Evolutionary conservation across 2,329 filamentous ascomycete genomes (phyloP), one percentile per base, ranked within the genome.

Genomic region (Apiospora aurea): DNA sequence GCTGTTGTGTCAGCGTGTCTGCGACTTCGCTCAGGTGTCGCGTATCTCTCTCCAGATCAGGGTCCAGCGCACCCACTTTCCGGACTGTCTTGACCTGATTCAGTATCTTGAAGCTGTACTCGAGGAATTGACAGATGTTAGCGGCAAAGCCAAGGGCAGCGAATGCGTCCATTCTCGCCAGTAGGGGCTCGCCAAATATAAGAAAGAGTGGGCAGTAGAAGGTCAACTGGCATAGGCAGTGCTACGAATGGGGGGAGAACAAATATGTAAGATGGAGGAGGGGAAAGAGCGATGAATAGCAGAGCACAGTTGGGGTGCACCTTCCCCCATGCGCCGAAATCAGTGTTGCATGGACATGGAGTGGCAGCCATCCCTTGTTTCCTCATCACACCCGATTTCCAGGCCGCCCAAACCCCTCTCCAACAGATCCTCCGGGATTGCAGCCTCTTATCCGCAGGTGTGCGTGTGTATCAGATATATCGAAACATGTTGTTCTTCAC

Each of bases 401-500:
- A 5, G 34, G 2, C 34, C 4, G 5, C 34, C 34, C 34, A 38
- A 38, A 38, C 34, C 34, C 34, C 34, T 38, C 7, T 38, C 34
- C 34, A 38, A 38, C 34, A 38, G 34, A 8, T 38, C 7, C 34
- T 16, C 13, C 4, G 11, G 16, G 16, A 57, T 3, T 18, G 26
- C 7, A 34, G 26, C 26, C 26, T 29, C 26, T 29, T 29, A 29
- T 29, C 14, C 10, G 26, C 14, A 34, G 26, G 34, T 43, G 34
- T 38, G 34, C 6, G 34, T 38, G 34, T 38, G 70, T 53, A n/a
- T 81, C 77, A 90, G 26, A 94, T 93, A 73, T 92, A 88, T 21
- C 92, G 85, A 79, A 95, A 95, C 92, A 94, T 94, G 76, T 94
- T 94, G 70, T 91, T 89, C 79, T 87, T 91, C 14, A 95, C 93